A percentile compares a stretch with the other conserved stretches of the same genome.
These are phyloP conservation scores for Apiotrichum porosum DNA, from an alignment of 1,284 basidiomycete species.

Conservation along the genomic window DNA sequence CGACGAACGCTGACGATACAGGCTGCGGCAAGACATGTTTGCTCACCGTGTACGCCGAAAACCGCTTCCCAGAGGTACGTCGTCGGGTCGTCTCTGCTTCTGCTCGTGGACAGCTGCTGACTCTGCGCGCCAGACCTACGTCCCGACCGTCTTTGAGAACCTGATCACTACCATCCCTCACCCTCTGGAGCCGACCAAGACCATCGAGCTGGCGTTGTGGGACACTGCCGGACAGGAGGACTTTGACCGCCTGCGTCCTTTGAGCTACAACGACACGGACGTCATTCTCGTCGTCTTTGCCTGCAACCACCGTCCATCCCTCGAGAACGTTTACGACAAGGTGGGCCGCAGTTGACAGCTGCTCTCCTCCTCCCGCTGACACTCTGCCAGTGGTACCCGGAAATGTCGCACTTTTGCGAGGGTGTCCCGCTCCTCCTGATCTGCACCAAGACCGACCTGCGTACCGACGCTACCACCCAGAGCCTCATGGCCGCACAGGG, in stretches of 20 bases:
- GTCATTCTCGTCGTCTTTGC: constrained; percentile 97
- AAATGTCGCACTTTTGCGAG: constrained; percentile 96
- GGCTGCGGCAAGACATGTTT: constrained; percentile 60
- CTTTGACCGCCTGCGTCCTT: constrained; percentile 87
- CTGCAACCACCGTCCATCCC: constrained; percentile 90
- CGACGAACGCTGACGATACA: constrained; percentile 6
- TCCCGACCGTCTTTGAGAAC: constrained; percentile 98
- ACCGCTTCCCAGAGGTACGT: constrained; percentile 89
- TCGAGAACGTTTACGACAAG: constrained; percentile 85
- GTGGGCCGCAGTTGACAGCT: constrained; percentile 23
- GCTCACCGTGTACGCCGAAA: constrained; percentile 72
- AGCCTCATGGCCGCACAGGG: constrained; percentile 93
- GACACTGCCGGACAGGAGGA: constrained; percentile 98
- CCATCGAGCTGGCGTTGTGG: constrained; percentile 92
- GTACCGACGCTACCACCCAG: constrained; percentile 77
- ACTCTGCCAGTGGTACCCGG: constrained; percentile 79
- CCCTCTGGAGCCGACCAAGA: constrained; percentile 70
- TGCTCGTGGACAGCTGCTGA: too few relatives aligned
- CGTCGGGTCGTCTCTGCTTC: too few relatives aligned
- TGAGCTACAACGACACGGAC: constrained; percentile 94
- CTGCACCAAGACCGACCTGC: constrained; percentile 88
- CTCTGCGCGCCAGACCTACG: constrained; percentile 95
- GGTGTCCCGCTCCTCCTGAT: constrained; percentile 88
- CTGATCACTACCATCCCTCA: constrained; percentile 79
- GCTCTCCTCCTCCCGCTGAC: background rate